Conservation (phyloP, 1,284 basidiomycete genomes). For the Ceratobasidium sp. region DNA sequence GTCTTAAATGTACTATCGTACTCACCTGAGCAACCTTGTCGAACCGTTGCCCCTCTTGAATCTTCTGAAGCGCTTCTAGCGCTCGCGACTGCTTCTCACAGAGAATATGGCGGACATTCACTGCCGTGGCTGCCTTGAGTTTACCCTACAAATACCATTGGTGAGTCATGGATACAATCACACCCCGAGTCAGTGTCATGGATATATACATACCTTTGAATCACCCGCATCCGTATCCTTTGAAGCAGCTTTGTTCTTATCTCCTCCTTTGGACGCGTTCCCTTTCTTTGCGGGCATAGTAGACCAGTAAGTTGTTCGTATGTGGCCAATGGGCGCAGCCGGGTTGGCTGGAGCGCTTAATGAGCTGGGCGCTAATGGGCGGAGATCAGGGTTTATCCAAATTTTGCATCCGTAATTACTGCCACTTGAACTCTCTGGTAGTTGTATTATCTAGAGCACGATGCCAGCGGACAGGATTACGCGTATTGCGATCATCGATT, state of each 20-base stretch:
- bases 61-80: conserved; percentile 73
- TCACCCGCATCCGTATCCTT: conserved; percentile 34
- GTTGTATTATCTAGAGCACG: background rate
- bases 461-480: conserved; percentile 81
- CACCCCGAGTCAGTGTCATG: background rate
- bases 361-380: background rate
- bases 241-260: conserved; percentile 31
- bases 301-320: background rate
- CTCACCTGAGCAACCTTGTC: conserved; percentile 70
- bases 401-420: conserved; percentile 26
- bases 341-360: conserved; percentile 28
- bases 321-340: conserved; percentile 13
- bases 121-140: conserved; percentile 73
- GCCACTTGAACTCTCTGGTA: conserved; percentile 2
- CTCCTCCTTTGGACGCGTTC: conserved; percentile 13
- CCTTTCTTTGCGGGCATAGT: conserved; percentile 39
- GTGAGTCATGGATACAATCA: conserved; percentile 1
- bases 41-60: conserved; percentile 75
- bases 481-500: conserved; percentile 91
- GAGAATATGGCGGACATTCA: conserved; percentile 83
- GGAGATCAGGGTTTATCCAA: conserved; percentile 29
- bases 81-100: conserved; percentile 84
- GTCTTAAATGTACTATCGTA: background rate
- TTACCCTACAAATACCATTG: conserved; percentile 8
- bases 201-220: conserved; percentile 19